These are phyloP conservation scores for Chaetomium olivaceum DNA, from an alignment of 2,329 filamentous ascomycete species.

Conservation along the genomic window DNA sequence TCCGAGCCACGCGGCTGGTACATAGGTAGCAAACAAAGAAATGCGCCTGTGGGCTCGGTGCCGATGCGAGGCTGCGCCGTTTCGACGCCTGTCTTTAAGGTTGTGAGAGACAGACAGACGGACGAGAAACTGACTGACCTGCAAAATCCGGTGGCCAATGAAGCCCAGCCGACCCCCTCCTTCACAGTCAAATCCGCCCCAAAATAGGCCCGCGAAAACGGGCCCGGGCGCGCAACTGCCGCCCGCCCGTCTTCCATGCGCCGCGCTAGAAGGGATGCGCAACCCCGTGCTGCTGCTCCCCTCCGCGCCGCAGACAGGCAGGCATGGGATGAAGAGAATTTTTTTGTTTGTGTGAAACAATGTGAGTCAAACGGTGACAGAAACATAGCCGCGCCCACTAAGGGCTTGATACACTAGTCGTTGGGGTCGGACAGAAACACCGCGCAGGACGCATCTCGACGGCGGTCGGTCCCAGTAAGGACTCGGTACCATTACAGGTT, in stretches of 20 bases:
- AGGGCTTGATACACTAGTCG: not conserved
- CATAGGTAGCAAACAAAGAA: not conserved
- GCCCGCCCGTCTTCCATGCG: slow-evolving; percentile 10
- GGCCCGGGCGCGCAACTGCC: slow-evolving; percentile 15
- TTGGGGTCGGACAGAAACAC: not conserved
- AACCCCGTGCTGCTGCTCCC: not conserved
- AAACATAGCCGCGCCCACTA: not conserved
- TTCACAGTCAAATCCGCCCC: not conserved
- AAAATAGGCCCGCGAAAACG: slow-evolving; percentile 7
- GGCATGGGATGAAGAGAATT: not conserved
- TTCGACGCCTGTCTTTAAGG: not conserved
- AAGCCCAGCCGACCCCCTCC: not conserved
- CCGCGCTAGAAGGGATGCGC: not conserved
- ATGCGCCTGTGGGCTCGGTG: not conserved
- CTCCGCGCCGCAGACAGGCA: not conserved
- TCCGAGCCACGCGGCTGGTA: not conserved
- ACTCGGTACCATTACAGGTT: too few relatives aligned
- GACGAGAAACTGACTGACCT: not conserved
- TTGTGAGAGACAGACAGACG: not conserved
- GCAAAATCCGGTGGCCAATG: not conserved
- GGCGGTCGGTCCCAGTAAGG: not conserved
- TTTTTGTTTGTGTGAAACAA: not conserved
- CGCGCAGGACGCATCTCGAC: not conserved
- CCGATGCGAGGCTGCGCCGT: not conserved
- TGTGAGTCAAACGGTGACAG: not conserved